Conservation (phyloP, 2,329 filamentous ascomycete species). For the Epichloe hybrida region DNA sequence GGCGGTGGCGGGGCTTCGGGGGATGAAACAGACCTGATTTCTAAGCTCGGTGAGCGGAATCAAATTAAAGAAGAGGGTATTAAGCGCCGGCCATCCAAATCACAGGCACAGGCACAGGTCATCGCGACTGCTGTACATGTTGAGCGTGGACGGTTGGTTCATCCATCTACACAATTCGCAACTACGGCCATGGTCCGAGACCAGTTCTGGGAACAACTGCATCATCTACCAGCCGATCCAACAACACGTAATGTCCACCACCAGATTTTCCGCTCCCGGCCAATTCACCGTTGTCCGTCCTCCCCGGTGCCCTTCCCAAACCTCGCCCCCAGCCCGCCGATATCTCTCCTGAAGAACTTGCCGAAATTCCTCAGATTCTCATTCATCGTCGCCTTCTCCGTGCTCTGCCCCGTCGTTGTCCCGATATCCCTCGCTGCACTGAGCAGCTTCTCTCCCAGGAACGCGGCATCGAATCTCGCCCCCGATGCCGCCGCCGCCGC, state of each 20-base stretch:
- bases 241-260: too few species aligned
- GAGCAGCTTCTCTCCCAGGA: conserved; percentile 75
- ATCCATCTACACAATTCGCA: neutral
- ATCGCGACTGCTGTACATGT: neutral
- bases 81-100: too few species aligned
- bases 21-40: conserved; percentile 6
- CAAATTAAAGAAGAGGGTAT: too few species aligned
- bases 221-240: too few species aligned
- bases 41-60: conserved; percentile 5
- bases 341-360: conserved; percentile 87
- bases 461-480: conserved; percentile 63
- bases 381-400: conserved; percentile 61
- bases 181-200: neutral
- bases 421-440: conserved; percentile 80
- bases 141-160: neutral
- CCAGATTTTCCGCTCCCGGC: too few species aligned
- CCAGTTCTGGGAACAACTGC: neutral
- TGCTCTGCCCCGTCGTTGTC: conserved; percentile 31
- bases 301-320: conserved; percentile 51
- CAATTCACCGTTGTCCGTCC: conserved; percentile 11
- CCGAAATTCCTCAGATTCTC: conserved; percentile 93
- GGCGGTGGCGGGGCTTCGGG: too few species aligned
- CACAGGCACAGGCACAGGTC: neutral
- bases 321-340: conserved; percentile 59
- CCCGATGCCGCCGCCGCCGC: conserved; percentile 26